These are phyloP conservation scores for Cochlearia excelsa DNA, from an alignment of 345 rosid genomes.

Conservation along the genomic window DNA sequence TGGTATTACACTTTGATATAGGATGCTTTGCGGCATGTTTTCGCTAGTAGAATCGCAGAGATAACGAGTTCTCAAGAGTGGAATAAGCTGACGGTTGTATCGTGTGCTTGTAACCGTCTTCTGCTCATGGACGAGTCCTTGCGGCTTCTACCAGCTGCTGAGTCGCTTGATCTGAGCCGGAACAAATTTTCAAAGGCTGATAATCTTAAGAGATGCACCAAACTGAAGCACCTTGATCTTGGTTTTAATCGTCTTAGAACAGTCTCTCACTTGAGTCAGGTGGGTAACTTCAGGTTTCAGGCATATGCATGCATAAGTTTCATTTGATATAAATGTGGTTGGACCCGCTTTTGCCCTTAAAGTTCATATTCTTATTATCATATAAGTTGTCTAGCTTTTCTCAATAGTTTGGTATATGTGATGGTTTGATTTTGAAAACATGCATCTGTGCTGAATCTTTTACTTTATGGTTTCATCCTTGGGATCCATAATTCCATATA, in stretches of 20 bases:
- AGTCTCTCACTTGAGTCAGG: conserved; percentile 70
- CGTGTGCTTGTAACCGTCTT: conserved; percentile 80
- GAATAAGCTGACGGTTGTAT: conserved; percentile 77
- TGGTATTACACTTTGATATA: conserved; percentile 21
- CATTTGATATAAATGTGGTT: background rate
- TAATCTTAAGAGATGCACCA: conserved; percentile 74
- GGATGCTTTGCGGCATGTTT: conserved; percentile 96
- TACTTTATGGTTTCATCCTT: conserved; percentile 23
- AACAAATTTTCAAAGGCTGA: conserved; percentile 88
- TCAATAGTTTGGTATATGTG: conserved; percentile 5
- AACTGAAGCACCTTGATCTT: conserved; percentile 86
- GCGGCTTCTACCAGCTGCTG: conserved; percentile 94
- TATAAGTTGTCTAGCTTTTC: conserved; percentile 12
- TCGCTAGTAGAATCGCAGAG: conserved; percentile 89
- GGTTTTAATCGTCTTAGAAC: conserved; percentile 87
- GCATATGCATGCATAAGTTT: conserved; percentile 6
- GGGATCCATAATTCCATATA: conserved; percentile 34
- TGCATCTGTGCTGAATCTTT: background rate
- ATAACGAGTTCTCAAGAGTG: conserved; percentile 82
- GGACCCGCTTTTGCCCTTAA: too few species aligned
- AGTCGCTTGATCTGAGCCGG: conserved; percentile 94
- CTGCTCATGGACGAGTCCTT: conserved; percentile 94
- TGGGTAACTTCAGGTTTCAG: conserved; percentile 32
- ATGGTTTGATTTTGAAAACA: background rate
- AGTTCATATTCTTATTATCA: too few species aligned